phyloP scores from a whole-genome alignment of 192 early-diverging fungal species.

The Coemansia sp. region DNA sequence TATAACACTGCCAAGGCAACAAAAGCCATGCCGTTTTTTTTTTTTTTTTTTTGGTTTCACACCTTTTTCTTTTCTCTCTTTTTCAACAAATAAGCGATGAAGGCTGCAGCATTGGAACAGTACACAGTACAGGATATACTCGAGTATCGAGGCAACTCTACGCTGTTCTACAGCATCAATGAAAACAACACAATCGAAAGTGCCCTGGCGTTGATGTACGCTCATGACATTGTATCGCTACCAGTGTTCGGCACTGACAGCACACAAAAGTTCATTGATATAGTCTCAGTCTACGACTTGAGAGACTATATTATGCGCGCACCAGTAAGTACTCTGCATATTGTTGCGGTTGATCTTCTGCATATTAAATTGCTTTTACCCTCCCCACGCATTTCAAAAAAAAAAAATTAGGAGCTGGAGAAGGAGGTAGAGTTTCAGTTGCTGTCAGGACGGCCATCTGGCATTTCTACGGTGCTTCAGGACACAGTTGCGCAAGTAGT shows the following conservation, averaged over 20 bases:
- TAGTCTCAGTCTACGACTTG: slow-evolving; percentile 49
- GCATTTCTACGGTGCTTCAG: slow-evolving; percentile 30
- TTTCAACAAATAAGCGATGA: slow-evolving; percentile 23
- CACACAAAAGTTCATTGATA: slow-evolving; percentile 34
- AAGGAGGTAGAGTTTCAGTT: slow-evolving; percentile 44
- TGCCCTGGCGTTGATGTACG: slow-evolving; percentile 34
- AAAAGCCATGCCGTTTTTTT: background rate
- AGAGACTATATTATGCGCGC: slow-evolving; percentile 44
- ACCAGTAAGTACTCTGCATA: slow-evolving; percentile 14
- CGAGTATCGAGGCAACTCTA: slow-evolving; percentile 36
- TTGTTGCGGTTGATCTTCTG: background rate
- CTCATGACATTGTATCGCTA: slow-evolving; percentile 40
- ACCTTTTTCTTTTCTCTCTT: background rate
- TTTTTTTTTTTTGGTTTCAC: background rate
- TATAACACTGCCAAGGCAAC: too few species aligned
- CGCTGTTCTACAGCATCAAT: slow-evolving; percentile 23
- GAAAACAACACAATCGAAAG: slow-evolving; percentile 23
- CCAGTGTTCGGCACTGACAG: slow-evolving; percentile 23
- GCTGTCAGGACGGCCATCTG: slow-evolving; percentile 37
- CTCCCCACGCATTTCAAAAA: too few species aligned
- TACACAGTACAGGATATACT: slow-evolving; percentile 46
- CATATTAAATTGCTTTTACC: too few species aligned
- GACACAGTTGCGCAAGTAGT: slow-evolving; percentile 38
- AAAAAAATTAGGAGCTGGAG: slow-evolving; percentile 23
- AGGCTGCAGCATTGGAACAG: slow-evolving; percentile 22